phyloP scores from a whole-genome alignment of 306 rosid species.

The Lathyrus tuberosus region DNA sequence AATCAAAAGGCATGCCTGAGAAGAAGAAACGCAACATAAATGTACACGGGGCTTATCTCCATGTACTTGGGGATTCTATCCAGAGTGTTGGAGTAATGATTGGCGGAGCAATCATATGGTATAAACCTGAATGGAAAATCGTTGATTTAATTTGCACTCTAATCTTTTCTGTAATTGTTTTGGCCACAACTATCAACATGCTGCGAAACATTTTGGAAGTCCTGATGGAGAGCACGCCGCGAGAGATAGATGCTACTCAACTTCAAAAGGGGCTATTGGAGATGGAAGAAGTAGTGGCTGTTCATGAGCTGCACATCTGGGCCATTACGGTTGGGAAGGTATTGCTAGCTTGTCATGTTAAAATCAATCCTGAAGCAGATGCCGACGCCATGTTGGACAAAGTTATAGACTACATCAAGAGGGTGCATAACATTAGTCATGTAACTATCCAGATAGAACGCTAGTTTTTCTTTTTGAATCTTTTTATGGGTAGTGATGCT shows the following conservation, averaged over 20 bases:
- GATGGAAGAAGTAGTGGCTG: slow-evolving; percentile 76
- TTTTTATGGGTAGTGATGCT: slow-evolving; percentile 22
- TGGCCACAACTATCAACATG: slow-evolving; percentile 73
- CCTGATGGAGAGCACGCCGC: slow-evolving; percentile 76
- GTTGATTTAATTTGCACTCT: slow-evolving; percentile 76
- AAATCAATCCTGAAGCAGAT: slow-evolving; percentile 27
- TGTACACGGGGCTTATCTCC: slow-evolving; percentile 77
- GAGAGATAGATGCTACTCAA: slow-evolving; percentile 71
- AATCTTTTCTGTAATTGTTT: slow-evolving; percentile 62
- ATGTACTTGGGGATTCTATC: slow-evolving; percentile 73
- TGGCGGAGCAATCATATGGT: slow-evolving; percentile 78
- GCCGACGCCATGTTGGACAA: slow-evolving; percentile 70
- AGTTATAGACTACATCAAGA: slow-evolving; percentile 62
- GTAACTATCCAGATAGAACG: slow-evolving; percentile 81
- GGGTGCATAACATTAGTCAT: slow-evolving; percentile 76
- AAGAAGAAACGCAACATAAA: slow-evolving; percentile 65
- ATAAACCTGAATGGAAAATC: slow-evolving; percentile 64
- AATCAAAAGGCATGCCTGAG: slow-evolving; percentile 36
- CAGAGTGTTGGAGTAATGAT: slow-evolving; percentile 85
- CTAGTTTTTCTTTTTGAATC: slow-evolving; percentile 29
- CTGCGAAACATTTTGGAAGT: slow-evolving; percentile 71
- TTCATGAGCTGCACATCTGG: slow-evolving; percentile 84
- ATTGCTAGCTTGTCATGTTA: slow-evolving; percentile 55
- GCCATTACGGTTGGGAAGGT: slow-evolving; percentile 82
- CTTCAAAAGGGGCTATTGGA: slow-evolving; percentile 63